These are phyloP conservation scores for Sporothrix phasma DNA, from an alignment of 2,329 filamentous ascomycete species.

Conservation along the genomic window DNA sequence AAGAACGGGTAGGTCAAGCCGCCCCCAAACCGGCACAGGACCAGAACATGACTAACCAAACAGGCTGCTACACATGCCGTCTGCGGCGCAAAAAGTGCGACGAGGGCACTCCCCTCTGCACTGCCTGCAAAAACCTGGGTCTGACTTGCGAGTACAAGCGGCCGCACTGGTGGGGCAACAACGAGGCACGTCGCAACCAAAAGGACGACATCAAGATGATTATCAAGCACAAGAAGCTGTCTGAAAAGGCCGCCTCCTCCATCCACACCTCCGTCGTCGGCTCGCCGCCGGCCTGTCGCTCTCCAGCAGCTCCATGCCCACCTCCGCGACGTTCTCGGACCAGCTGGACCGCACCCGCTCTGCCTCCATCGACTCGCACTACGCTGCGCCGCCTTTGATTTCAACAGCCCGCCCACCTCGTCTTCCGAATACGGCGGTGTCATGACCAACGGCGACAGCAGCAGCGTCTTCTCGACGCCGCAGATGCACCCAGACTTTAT, in stretches of 20 bases:
- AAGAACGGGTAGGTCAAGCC: constrained; percentile 64
- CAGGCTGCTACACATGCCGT: constrained; percentile 60
- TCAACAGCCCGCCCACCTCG: constrained; percentile 50
- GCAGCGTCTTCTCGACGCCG: constrained; percentile 45
- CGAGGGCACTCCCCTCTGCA: constrained; percentile 52
- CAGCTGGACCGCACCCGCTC: constrained; percentile 62
- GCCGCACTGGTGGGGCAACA: constrained; percentile 95
- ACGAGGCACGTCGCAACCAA: constrained; percentile 71
- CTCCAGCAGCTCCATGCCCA: constrained; percentile 55
- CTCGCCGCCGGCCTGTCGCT: constrained; percentile 66
- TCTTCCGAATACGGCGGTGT: constrained; percentile 33
- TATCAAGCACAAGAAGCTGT: constrained; percentile 93
- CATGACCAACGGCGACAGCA: not conserved
- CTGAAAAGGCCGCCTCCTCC: constrained; percentile 53
- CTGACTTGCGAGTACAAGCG: constrained; percentile 92
- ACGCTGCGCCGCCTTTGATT: constrained; percentile 57
- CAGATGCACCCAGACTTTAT: constrained; percentile 54
- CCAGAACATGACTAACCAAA: not conserved
- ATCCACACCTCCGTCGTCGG: constrained; percentile 31
- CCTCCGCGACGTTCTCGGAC: constrained; percentile 71
- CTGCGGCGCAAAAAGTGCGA: constrained; percentile 61
- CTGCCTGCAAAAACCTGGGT: constrained; percentile 62
- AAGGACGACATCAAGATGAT: constrained; percentile 96
- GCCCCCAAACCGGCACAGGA: not conserved
- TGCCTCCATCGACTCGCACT: constrained; percentile 71